Evolutionary conservation across 192 early-diverging fungal species (phyloP).

Genomic region (Chytriomyces hyalinus): DNA sequence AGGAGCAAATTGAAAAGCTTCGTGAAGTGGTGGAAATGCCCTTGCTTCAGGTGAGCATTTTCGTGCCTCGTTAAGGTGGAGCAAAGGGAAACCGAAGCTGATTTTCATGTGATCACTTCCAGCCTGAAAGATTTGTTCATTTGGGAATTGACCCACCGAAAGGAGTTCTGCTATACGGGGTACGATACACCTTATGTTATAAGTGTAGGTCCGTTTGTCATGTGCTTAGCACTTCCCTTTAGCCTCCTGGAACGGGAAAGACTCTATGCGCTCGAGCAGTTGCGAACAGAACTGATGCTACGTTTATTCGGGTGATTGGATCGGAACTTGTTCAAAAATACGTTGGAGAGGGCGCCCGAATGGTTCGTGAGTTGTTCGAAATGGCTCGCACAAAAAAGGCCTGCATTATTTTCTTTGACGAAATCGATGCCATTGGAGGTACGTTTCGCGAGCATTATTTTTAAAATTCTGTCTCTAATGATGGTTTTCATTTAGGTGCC

Average conservation of each 20-base stretch:
- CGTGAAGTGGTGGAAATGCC: constrained; percentile 99
- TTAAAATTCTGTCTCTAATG: constrained; percentile 1
- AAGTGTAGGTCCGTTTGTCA: not conserved
- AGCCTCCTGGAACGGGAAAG: constrained; percentile 88
- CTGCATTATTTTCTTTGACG: constrained; percentile 99
- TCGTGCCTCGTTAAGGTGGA: not conserved
- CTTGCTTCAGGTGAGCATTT: constrained; percentile 66
- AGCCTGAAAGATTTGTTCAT: constrained; percentile 96
- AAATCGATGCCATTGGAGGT: constrained; percentile 97
- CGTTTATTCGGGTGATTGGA: constrained; percentile 99
- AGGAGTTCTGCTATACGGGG: constrained; percentile 95
- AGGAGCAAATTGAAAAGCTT: constrained; percentile 99
- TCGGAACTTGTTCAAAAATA: constrained; percentile 99
- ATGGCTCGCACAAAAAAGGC: constrained; percentile 99
- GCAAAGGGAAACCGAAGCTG: not conserved
- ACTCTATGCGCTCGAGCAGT: constrained; percentile 97
- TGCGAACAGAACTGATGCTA: constrained; percentile 98
- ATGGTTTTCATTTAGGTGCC: constrained; percentile 63
- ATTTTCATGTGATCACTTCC: not conserved
- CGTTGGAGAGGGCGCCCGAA: constrained; percentile 97
- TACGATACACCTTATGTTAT: not conserved
- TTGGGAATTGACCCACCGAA: constrained; percentile 99
- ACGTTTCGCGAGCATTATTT: not conserved
- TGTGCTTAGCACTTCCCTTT: not conserved
- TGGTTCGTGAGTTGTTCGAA: constrained; percentile 99